Conservation (phyloP, 2,329 filamentous ascomycete genomes). For the Aspergillus brunneoviolaceus region DNA sequence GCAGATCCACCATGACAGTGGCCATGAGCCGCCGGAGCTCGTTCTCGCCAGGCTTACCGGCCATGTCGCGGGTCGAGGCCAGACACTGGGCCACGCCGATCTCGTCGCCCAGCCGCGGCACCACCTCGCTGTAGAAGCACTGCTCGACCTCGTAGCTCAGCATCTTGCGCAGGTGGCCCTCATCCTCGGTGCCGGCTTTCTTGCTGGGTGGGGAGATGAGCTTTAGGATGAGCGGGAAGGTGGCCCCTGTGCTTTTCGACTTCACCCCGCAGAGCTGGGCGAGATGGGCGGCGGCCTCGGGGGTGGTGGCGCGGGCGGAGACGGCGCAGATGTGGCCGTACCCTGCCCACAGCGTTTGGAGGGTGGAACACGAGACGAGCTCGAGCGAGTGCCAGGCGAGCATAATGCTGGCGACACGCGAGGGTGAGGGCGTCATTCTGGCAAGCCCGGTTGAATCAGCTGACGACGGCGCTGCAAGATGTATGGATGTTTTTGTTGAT, state of each 20-base stretch:
- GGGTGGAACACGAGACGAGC: conserved; percentile 27
- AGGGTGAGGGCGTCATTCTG: conserved; percentile 17
- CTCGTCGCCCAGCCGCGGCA: conserved; percentile 47
- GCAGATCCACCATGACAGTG: conserved; percentile 59
- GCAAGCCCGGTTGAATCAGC: too few relatives aligned
- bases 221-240: conserved; percentile 55
- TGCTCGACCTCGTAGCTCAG: conserved; percentile 68
- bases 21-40: conserved; percentile 45
- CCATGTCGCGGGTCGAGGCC: conserved; percentile 41
- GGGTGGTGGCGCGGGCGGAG: conserved; percentile 40
- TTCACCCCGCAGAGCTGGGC: conserved; percentile 22
- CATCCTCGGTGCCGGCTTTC: conserved; percentile 41
- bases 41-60: conserved; percentile 25
- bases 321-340: conserved; percentile 58
- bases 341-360: conserved; percentile 50
- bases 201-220: conserved; percentile 55
- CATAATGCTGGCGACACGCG: conserved; percentile 27
- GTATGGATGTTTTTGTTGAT: too few relatives aligned
- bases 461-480: too few relatives aligned
- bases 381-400: conserved; percentile 30
- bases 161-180: conserved; percentile 65
- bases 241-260: conserved; percentile 16
- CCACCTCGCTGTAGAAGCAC: conserved; percentile 61
- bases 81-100: conserved; percentile 55
- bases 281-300: conserved; percentile 24